Conservation (phyloP, 2,329 filamentous ascomycete genomes). For the Pestalotiopsis fici region DNA sequence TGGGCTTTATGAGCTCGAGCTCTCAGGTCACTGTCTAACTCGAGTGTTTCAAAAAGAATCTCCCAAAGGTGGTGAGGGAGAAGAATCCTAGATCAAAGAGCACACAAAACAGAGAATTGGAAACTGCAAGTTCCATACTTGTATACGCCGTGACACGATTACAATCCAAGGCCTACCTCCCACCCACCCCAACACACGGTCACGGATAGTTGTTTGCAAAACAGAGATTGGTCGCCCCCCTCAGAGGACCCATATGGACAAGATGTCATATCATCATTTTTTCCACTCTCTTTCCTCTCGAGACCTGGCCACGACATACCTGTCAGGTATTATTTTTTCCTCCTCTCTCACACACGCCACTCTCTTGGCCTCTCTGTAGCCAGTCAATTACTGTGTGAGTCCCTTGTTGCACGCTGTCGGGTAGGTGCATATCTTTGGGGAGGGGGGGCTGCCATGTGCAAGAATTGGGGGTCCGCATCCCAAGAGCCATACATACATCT, state of each 20-base stretch:
- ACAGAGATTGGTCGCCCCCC: background rate
- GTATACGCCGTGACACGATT: conserved; percentile 29
- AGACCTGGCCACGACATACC: background rate
- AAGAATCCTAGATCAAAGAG: conserved; percentile 10
- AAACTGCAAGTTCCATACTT: conserved; percentile 33
- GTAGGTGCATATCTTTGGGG: background rate
- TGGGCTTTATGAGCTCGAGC: conserved; percentile 26
- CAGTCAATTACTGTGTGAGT: background rate
- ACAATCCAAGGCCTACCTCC: background rate
- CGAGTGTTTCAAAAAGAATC: conserved; percentile 30
- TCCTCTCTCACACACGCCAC: too few species aligned
- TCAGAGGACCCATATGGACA: background rate
- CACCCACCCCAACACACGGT: background rate
- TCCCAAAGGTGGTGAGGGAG: conserved; percentile 26
- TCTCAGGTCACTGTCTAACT: conserved; percentile 31
- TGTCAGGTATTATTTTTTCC: background rate
- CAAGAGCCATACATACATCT: background rate
- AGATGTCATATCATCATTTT: background rate
- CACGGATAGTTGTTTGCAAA: conserved; percentile 3
- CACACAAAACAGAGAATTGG: conserved; percentile 7
- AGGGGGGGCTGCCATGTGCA: conserved; percentile 6
- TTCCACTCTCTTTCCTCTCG: background rate
- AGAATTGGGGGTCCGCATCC: background rate
- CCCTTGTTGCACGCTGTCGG: background rate
- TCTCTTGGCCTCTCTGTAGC: background rate